These are phyloP conservation scores for Fomitopsis pinicola DNA, from an alignment of 1,284 basidiomycete genomes.

Conservation along the genomic window DNA sequence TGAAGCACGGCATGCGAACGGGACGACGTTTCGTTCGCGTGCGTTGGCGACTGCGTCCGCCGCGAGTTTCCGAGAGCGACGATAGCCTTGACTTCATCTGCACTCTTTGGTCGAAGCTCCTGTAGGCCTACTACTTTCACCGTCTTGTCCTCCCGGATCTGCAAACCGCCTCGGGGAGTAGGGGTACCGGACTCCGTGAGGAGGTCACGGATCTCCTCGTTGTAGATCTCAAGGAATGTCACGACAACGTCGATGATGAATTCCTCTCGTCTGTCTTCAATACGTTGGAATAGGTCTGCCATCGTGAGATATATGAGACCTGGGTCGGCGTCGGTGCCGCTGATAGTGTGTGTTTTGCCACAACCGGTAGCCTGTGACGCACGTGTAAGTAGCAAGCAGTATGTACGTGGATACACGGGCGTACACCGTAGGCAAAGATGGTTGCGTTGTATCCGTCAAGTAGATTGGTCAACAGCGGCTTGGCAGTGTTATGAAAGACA, in stretches of 20 bases:
- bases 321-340: conserved; percentile 80
- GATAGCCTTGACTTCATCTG: conserved; percentile 90
- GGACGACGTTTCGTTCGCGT: conserved; percentile 92
- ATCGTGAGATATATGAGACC: conserved; percentile 96
- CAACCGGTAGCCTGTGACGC: conserved; percentile 87
- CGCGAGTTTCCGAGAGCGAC: conserved; percentile 85
- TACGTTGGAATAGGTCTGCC: conserved; percentile 89
- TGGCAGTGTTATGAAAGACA: conserved; percentile 82
- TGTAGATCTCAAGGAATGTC: conserved; percentile 96
- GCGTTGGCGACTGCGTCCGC: conserved; percentile 88
- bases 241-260: conserved; percentile 83
- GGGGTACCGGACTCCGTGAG: conserved; percentile 70
- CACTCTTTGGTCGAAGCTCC: conserved; percentile 73
- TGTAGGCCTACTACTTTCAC: conserved; percentile 87
- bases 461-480: conserved; percentile 77
- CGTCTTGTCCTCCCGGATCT: conserved; percentile 88
- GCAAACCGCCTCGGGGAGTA: conserved; percentile 75
- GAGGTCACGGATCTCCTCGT: conserved; percentile 96
- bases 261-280: conserved; percentile 80
- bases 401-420: conserved; percentile 27
- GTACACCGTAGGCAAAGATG: conserved; percentile 94
- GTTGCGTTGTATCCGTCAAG: conserved; percentile 96
- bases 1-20: conserved; percentile 95
- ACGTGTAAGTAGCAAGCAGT: background rate
- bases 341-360: conserved; percentile 97